Evolutionary conservation across 352 stramenopile species (phyloP), one percentile per base, ranked within the genome.

Genomic region (Halophytophthora polymorphica): DNA sequence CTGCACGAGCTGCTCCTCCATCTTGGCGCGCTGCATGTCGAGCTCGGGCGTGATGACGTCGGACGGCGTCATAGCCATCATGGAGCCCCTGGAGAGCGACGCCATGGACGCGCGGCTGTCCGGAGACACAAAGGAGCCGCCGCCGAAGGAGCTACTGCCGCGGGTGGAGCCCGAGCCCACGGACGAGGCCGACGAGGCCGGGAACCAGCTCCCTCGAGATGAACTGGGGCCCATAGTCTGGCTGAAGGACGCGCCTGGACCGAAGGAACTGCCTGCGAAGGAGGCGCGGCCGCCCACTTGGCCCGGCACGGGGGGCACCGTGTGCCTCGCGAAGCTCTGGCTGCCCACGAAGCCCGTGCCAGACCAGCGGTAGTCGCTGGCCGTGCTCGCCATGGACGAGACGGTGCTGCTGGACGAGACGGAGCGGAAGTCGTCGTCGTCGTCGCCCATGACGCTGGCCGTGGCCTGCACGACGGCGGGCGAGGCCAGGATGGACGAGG

Each of bases 401-500:
- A 87, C 71, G 1, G 79, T 87, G 31, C 62, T 79, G 50, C 50
- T 70, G n/a, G 67, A 83, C 14, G 79, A 88, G 6, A 90, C 79
- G 8, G 79, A 90, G 34, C 74, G 71, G 66, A 88, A 90, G 52
- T 90, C 79, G 50, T 90, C 79, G 56, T 88, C 77, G 48, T 88
- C 77, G 44, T 90, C 79, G 12, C 72, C 77, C 67, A 87, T 77
- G 58, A 90, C 79, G 61, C 79, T 90, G 37, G 62, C 57, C 2
- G 79, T 88, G 3, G 66, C 62, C 28, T 71, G 58, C 17, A 86
- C 31, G 13, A 69, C 57, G 0, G 64, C 63, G 3, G 71, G 59
- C 8, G 77, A 72, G 10, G 79, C 74, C 39, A 90, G 58, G 39
- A 87, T 75, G 42, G 79, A 90, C 34, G 83, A 70, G 15, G 74